Base-by-base conservation (phyloP, 108 stramenopile genomes). In the Phaeodactylum tricornutum region DNA sequence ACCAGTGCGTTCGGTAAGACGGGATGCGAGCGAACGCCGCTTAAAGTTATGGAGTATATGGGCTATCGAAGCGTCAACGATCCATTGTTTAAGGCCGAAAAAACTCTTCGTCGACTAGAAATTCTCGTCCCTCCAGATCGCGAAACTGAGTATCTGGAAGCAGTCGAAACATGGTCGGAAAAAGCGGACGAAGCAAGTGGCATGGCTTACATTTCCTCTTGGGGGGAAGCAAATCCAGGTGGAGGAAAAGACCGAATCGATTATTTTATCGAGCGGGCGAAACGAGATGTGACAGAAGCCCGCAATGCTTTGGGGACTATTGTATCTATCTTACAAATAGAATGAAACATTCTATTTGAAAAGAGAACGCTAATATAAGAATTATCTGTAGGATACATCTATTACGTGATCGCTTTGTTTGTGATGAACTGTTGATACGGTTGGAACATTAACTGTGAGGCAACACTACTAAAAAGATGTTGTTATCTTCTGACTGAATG, bases 221-320 rank as follows among this genome's bases (percentile, higher is more conserved):
- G 88, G 88, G 88, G 84, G 3, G 88, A 90, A 46, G 77, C 87
- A 2, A 90, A 90, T 56, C 87, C 87, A 0, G 79, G 79, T 27
- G 88, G 88, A 19, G 82, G 82, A 43, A 84, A 90, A 29, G 79
- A 82, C 67, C 60, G 87, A 23, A 77, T 90, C 4, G 52, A 63
- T 17, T 48, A 78, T 9, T 90, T 86, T 51, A 84, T 90, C 44
- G 88, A 90, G 43, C 77, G 88, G 22, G 62, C 78, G n/a, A 77
- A 66, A 66, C 80, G 75, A 29, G 76, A 89, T 66, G 83, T 84
- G 6, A 55, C 71, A 32, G 67, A 43, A 1, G 55, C 68, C 21
- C 41, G 73, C 37, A 76, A 89, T 43, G 53, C 66, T 49, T 64
- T 89, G 25, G 52, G 34, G 20, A 75, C 59, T 30, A 71, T 73